Percentiles rank a stretch among this genome's conserved stretches.
Evolutionary conservation across 2,329 filamentous ascomycete genomes (phyloP).

Genomic region (Venturia carpophila): DNA sequence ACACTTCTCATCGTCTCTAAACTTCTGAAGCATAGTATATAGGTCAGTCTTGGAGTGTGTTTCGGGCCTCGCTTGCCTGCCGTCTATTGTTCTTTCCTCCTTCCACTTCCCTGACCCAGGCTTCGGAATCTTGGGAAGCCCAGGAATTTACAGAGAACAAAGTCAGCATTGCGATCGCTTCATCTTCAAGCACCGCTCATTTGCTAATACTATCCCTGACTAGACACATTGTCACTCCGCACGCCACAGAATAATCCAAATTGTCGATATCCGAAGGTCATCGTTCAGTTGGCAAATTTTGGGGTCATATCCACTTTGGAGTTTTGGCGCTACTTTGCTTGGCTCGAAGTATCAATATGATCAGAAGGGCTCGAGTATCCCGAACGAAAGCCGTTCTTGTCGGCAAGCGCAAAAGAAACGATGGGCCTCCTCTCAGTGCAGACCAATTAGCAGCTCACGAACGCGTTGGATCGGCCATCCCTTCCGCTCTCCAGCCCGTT

Average conservation of each 20-base stretch:
- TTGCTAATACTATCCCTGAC: not conserved
- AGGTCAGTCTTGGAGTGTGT: not conserved
- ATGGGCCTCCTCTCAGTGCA: not conserved
- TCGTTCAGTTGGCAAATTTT: not conserved
- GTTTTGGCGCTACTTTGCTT: not conserved
- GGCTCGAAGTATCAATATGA: not conserved
- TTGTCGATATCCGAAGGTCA: not conserved
- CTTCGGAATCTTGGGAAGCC: not conserved
- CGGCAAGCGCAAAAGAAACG: not conserved
- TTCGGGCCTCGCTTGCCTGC: not conserved
- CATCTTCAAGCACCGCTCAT: not conserved
- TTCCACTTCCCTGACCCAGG: not conserved
- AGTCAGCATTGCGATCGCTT: not conserved
- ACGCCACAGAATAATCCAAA: not conserved
- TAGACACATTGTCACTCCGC: not conserved
- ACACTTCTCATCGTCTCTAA: not conserved
- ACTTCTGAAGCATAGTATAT: not conserved
- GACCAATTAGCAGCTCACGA: not conserved
- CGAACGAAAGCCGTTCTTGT: conserved; percentile 7
- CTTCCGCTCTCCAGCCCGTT: not conserved
- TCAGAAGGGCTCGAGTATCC: not conserved
- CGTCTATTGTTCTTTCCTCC: not conserved
- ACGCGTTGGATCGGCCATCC: not conserved
- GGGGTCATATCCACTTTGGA: not conserved
- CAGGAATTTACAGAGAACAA: not conserved